Percentiles rank a stretch among this genome's conserved stretches.
These are phyloP conservation scores for Apiospora phragmitis DNA, from an alignment of 2,329 filamentous ascomycete genomes.

Conservation along the genomic window DNA sequence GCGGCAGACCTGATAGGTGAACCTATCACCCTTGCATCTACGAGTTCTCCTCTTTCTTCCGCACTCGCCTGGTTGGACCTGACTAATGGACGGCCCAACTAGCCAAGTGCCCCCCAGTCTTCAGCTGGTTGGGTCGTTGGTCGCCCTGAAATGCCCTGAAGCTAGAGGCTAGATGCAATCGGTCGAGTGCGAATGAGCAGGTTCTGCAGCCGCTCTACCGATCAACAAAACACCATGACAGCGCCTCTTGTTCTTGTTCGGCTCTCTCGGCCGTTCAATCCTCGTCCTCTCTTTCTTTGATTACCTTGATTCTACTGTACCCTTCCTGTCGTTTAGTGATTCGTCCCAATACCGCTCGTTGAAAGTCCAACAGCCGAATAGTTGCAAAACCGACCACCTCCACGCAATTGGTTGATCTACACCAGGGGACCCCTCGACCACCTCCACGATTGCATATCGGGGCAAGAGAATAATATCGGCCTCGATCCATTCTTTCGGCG, in stretches of 20 bases:
- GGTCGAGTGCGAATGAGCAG: neutral
- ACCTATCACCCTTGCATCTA: neutral
- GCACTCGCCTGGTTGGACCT: neutral
- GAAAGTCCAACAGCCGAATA: neutral
- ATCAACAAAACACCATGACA: conserved; percentile 4
- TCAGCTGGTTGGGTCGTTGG: neutral
- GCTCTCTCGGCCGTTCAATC: neutral
- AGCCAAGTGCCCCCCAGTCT: neutral
- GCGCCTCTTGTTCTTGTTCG: neutral
- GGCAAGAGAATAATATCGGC: neutral
- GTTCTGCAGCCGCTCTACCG: neutral
- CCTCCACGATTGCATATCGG: neutral
- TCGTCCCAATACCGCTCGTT: conserved; percentile 1
- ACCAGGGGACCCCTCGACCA: neutral
- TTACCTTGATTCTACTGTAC: neutral
- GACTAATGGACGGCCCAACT: neutral
- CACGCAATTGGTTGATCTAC: neutral
- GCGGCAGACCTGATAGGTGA: neutral
- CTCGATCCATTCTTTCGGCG: neutral
- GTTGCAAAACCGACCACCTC: neutral
- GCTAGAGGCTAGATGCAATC: neutral
- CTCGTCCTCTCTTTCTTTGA: neutral
- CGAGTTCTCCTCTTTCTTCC: neutral
- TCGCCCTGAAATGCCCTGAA: no score
- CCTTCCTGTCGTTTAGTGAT: neutral